phyloP scores from a whole-genome alignment of 148 eudicot genomes.

The Simmondsia chinensis region DNA sequence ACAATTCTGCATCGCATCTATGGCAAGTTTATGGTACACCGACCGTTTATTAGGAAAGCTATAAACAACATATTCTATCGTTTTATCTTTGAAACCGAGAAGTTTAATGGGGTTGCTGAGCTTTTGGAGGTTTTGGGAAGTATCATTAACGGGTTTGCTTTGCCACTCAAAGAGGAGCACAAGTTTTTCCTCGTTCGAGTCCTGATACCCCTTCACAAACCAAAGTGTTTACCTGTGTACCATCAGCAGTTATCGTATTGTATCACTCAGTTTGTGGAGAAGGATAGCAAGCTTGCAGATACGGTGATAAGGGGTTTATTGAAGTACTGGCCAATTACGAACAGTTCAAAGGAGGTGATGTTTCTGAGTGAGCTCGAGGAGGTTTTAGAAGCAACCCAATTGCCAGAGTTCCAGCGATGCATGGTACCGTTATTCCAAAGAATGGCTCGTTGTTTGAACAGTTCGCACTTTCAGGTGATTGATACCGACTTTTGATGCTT shows the following conservation, averaged over 20 bases:
- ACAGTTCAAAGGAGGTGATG: slow-evolving; percentile 95
- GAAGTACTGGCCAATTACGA: slow-evolving; percentile 88
- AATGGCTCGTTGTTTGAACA: slow-evolving; percentile 68
- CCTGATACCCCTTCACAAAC: slow-evolving; percentile 84
- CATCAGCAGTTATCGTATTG: slow-evolving; percentile 91
- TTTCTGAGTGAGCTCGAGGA: slow-evolving; percentile 85
- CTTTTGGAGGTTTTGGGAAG: slow-evolving; percentile 89
- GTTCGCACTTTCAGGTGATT: slow-evolving; percentile 90
- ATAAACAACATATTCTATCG: slow-evolving; percentile 80
- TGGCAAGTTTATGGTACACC: slow-evolving; percentile 91
- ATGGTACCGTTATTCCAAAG: slow-evolving; percentile 76
- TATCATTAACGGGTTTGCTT: slow-evolving; percentile 82
- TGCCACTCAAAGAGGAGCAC: slow-evolving; percentile 93
- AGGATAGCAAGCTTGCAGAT: slow-evolving; percentile 88
- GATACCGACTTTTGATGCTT: background rate
- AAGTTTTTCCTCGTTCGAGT: slow-evolving; percentile 72
- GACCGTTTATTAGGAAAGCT: slow-evolving; percentile 76
- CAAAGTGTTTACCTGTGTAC: slow-evolving; percentile 69
- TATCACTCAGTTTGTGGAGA: slow-evolving; percentile 85
- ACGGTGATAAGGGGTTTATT: slow-evolving; percentile 77
- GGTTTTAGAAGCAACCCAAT: slow-evolving; percentile 85
- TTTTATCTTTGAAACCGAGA: slow-evolving; percentile 82
- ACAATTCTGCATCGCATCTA: slow-evolving; percentile 79
- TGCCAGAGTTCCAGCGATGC: slow-evolving; percentile 83
- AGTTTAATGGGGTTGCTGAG: slow-evolving; percentile 85